Conservation (phyloP, 805 yeast species). For the Pichia heedii region DNA sequence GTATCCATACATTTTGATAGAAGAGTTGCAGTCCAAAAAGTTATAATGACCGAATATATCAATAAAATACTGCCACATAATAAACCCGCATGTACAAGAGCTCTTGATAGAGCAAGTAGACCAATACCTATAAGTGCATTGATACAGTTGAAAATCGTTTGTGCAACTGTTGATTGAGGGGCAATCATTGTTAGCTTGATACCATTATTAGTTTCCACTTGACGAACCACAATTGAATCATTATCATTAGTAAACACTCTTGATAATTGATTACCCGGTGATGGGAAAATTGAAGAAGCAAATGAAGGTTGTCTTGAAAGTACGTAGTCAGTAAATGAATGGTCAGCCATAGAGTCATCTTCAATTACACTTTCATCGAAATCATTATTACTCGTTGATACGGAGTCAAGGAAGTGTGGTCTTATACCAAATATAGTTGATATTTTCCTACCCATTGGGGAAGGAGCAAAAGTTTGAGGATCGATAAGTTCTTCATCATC, state of each 20-base stretch:
- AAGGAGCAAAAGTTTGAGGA: constrained; percentile 60
- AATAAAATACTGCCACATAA: constrained; percentile 54
- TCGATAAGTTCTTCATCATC: constrained; percentile 60
- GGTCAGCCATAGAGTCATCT: constrained; percentile 31
- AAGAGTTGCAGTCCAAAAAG: constrained; percentile 70
- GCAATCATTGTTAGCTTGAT: constrained; percentile 60
- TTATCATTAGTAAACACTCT: constrained; percentile 18
- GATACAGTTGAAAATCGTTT: constrained; percentile 58
- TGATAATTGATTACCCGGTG: constrained; percentile 12
- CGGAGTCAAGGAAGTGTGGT: constrained; percentile 3
- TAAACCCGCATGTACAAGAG: constrained; percentile 58
- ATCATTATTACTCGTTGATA: constrained; percentile 6
- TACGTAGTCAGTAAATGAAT: constrained; percentile 22
- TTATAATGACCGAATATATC: constrained; percentile 50
- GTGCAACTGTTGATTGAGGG: constrained; percentile 74
- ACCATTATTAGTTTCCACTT: constrained; percentile 65
- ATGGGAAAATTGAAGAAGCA: constrained; percentile 8
- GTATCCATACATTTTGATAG: constrained; percentile 71
- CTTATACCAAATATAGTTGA: constrained; percentile 38
- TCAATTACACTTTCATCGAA: constrained; percentile 31
- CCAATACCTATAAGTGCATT: constrained; percentile 65
- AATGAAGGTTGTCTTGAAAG: constrained; percentile 16
- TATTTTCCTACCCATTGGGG: constrained; percentile 52
- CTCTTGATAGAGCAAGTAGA: constrained; percentile 56
- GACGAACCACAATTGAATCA: constrained; percentile 28